Percentiles rank a stretch among this genome's conserved stretches.
These are phyloP conservation scores for Silybum marianum DNA, from an alignment of 129 eudicot genomes.

Conservation along the genomic window DNA sequence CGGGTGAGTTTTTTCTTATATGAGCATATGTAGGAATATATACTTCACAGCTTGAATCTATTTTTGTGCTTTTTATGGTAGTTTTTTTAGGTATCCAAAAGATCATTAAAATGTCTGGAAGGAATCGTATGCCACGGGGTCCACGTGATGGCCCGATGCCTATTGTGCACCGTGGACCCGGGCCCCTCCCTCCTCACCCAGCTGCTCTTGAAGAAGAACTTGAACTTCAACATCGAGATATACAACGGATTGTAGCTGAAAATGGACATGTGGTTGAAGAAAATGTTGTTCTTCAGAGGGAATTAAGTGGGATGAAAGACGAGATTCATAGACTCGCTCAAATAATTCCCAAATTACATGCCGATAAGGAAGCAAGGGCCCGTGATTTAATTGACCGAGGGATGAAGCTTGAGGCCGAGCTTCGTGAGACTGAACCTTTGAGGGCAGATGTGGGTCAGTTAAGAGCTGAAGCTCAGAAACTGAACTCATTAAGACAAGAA, in stretches of 20 bases:
- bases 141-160: constrained; percentile 56
- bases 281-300: constrained; percentile 74
- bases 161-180: constrained; percentile 48
- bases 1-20: neutral
- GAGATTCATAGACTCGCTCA: constrained; percentile 73
- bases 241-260: constrained; percentile 62
- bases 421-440: constrained; percentile 64
- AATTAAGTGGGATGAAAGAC: constrained; percentile 63
- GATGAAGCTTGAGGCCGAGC: constrained; percentile 81
- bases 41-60: neutral
- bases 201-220: constrained; percentile 77
- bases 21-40: neutral
- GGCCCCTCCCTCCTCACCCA: constrained; percentile 67
- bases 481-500: constrained; percentile 57
- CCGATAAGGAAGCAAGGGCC: constrained; percentile 62
- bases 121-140: constrained; percentile 66
- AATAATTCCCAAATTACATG: constrained; percentile 69
- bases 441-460: constrained; percentile 64
- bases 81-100: constrained; percentile 16
- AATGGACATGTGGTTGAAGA: constrained; percentile 75
- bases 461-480: constrained; percentile 68
- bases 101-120: constrained; percentile 60
- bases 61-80: neutral
- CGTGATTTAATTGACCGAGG: constrained; percentile 74
- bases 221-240: constrained; percentile 77